A percentile compares a stretch with the other conserved stretches of the same genome.
These are phyloP conservation scores for Chaetomium fimeti DNA, from an alignment of 495 filamentous ascomycete species.

Conservation along the genomic window DNA sequence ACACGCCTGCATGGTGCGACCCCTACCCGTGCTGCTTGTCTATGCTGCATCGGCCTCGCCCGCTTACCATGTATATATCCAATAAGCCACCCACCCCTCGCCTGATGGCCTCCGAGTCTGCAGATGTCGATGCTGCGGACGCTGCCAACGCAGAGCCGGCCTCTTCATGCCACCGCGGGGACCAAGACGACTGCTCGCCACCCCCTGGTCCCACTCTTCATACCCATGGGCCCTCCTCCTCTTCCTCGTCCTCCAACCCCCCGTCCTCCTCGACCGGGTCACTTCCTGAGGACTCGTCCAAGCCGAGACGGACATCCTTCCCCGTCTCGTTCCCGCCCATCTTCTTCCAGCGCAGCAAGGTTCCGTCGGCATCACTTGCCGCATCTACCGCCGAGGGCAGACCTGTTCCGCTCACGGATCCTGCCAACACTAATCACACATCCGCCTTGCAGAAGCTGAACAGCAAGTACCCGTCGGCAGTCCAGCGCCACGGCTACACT, in stretches of 20 bases:
- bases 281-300: conserved; percentile 5
- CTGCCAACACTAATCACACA: conserved; percentile 41
- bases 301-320: conserved; percentile 24
- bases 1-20: conserved; percentile 37
- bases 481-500: conserved; percentile 41
- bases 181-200: conserved; percentile 2
- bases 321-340: conserved; percentile 43
- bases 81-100: conserved; percentile 30
- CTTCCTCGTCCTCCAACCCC: conserved; percentile 25
- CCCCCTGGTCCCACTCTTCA: conserved; percentile 9
- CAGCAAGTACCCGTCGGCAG: conserved; percentile 42
- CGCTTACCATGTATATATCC: conserved; percentile 36
- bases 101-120: conserved; percentile 19
- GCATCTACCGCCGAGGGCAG: conserved; percentile 48
- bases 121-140: conserved; percentile 25
- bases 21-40: conserved; percentile 24
- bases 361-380: conserved; percentile 45
- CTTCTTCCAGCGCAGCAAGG: conserved; percentile 37
- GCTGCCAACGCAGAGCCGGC: conserved; percentile 26
- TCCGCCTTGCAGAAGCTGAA: conserved; percentile 48
- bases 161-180: conserved; percentile 10
- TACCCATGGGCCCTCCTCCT: conserved; percentile 18
- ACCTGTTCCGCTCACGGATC: conserved; percentile 46
- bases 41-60: conserved; percentile 19
- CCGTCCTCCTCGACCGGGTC: conserved; percentile 17